Base-by-base conservation (phyloP, 2,329 filamentous ascomycete genomes). In the Fusarium armeniacum region DNA sequence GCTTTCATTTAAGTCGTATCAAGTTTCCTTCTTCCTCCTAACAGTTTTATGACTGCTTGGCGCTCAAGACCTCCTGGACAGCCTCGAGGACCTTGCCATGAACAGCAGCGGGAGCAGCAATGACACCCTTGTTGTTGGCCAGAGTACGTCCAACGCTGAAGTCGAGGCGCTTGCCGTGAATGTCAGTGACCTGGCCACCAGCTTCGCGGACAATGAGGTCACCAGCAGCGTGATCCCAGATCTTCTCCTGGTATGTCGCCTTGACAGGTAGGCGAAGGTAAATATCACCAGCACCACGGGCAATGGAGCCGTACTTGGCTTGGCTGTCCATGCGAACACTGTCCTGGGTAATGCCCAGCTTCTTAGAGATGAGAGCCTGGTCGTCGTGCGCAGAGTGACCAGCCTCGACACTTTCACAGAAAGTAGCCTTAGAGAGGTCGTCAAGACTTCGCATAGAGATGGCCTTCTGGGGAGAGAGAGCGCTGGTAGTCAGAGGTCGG, bases 161-260 rank as follows among this genome's bases (percentile, higher is more conserved):
- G 80, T 99, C 91, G 62, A 99, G 85, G 65, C 89, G 86, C 78
- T 92, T 92, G 74, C 97, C 96, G 66, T 91, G 86, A 41, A 94
- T 91, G 81, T 99, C 97, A 2, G 94, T 97, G 56, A 99, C 95
- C 76, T 92, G 85, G 50, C 96, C 97, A 53, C 96, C 96, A 4
- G 96, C 94, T 82, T 99, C 97, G 60, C 94, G 87, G 41, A 98
- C 96, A 72, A 99, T 94, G 62, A 99, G 83, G 76, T 97, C 94
- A 41, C 96, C 96, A 15, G 95, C 96, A 20, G 96, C 96, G 80
- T 99, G 96, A 78, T 99, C 96, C 96, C 96, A 99, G 73, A 99
- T 99, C 88, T 99, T 99, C 86, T 99, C 96, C 79, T 97, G 90
- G 83, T 99, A 99, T 56, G 91, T 90, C 73, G 91, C 91, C 78